Conservation (phyloP, 2,329 filamentous ascomycete species). For the Microthyrium microscopicum region DNA sequence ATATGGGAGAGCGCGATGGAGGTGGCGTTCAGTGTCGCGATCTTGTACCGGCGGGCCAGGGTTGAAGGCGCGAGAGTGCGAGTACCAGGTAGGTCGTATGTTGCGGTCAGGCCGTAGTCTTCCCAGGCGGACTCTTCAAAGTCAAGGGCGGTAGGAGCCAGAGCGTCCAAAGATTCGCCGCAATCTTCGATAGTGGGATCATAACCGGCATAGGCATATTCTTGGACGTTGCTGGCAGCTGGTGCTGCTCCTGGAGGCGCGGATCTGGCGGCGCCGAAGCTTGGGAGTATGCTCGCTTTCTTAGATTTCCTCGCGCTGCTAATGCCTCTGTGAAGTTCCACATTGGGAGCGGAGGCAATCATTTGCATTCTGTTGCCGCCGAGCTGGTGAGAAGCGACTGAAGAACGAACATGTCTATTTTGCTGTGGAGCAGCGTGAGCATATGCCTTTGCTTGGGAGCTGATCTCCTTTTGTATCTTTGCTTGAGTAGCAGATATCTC, state of each 20-base stretch:
- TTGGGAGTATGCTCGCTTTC: not conserved
- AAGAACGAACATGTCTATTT: too few relatives aligned
- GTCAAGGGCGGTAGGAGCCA: slow-evolving; percentile 12
- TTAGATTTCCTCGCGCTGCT: too few relatives aligned
- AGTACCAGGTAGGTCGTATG: slow-evolving; percentile 41
- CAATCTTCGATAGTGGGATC: slow-evolving; percentile 6
- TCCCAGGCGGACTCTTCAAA: slow-evolving; percentile 40
- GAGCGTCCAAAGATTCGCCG: too few relatives aligned
- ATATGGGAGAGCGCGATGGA: slow-evolving; percentile 37
- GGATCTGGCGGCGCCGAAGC: not conserved
- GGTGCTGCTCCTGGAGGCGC: not conserved
- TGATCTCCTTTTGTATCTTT: not conserved
- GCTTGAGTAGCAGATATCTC: not conserved
- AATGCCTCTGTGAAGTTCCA: too few relatives aligned
- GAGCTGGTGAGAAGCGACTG: too few relatives aligned
- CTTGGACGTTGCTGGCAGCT: slow-evolving; percentile 3
- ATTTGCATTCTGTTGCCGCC: too few relatives aligned
- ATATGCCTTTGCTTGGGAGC: not conserved
- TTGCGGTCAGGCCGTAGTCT: slow-evolving; percentile 42
- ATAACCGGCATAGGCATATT: slow-evolving; percentile 7
- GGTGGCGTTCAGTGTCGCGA: slow-evolving; percentile 36
- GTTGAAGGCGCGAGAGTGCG: slow-evolving; percentile 39
- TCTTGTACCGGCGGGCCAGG: slow-evolving; percentile 35
- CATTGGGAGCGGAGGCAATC: too few relatives aligned
- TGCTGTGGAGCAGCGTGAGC: not conserved